Base-by-base conservation (phyloP, 805 yeast species). In the Candida ovalis region DNA sequence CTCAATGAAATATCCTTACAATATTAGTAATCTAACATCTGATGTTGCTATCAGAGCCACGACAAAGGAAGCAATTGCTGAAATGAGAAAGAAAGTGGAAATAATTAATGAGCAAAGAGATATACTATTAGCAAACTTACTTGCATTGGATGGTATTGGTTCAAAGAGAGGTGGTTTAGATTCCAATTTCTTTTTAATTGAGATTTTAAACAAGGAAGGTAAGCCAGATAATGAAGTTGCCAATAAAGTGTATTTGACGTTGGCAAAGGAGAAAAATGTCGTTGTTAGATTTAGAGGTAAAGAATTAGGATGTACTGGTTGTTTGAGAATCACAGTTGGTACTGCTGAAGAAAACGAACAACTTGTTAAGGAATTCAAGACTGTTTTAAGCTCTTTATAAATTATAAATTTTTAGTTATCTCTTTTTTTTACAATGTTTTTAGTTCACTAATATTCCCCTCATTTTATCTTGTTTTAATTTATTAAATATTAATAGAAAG, bases 1-100 rank as follows among this genome's bases (percentile, higher is more conserved):
- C 65, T 80, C 95, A 22, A 84, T 92, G 86, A 94, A 94, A 64
- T 96, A 96, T 33, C 99, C 99, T 2, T 94, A 94, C 69, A 94
- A 92, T 66, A 87, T 94, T 48, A 88, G 96, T 8, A 77, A 89
- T 12, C 71, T 86, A 54, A 82, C 98, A 1, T 74, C 97, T 4
- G 77, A 78, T 47, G 71, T 89, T 39, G 97, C 96, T 0, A 50
- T 73, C 23, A 77, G 91, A 52, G 95, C 97, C 1, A 77, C 92
- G 6, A 70, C 77, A 5, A 60, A 72, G 3, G 75, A 73, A 10
- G 84, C 88, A 27, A 63, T 91, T 42, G 61, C 62, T 4, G 61
- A 67, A 22, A 88, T 91, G 96, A 71, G 78, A 58, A 49, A 58
- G 2, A 75, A 72, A 44, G 85, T 84, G 15, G 62, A 58, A 0